Evolutionary conservation across 75 land plant genomes (phyloP).

Genomic region (Chamaecyparis obtusa): DNA sequence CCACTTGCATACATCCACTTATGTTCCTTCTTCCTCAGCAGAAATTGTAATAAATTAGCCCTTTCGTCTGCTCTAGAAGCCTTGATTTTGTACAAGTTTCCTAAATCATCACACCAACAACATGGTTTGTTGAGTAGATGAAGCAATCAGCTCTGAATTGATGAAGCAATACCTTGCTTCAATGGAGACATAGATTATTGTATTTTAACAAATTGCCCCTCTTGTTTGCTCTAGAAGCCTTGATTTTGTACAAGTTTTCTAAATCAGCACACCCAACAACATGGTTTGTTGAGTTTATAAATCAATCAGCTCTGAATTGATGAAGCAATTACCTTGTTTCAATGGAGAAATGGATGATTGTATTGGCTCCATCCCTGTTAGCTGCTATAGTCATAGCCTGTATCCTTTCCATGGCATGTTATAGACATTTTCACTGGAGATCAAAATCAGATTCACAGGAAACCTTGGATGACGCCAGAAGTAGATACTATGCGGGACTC

Average conservation of each 20-base stretch:
- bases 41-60: background rate
- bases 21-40: background rate
- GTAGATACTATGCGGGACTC: background rate
- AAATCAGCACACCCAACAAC: background rate
- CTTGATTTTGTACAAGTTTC: background rate
- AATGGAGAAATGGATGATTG: background rate
- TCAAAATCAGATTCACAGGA: background rate
- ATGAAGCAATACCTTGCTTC: background rate
- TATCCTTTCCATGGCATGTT: background rate
- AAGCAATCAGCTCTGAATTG: background rate
- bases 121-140: background rate
- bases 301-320: background rate
- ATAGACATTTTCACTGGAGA: background rate
- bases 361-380: background rate
- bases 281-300: background rate
- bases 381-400: background rate
- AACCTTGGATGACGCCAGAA: background rate
- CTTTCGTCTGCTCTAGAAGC: background rate
- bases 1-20: background rate
- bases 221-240: background rate
- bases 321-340: background rate
- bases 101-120: background rate
- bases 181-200: background rate
- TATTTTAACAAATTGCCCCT: background rate
- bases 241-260: background rate